Conservation (phyloP, 1,284 basidiomycete genomes). For the Schizopora paradoxa region DNA sequence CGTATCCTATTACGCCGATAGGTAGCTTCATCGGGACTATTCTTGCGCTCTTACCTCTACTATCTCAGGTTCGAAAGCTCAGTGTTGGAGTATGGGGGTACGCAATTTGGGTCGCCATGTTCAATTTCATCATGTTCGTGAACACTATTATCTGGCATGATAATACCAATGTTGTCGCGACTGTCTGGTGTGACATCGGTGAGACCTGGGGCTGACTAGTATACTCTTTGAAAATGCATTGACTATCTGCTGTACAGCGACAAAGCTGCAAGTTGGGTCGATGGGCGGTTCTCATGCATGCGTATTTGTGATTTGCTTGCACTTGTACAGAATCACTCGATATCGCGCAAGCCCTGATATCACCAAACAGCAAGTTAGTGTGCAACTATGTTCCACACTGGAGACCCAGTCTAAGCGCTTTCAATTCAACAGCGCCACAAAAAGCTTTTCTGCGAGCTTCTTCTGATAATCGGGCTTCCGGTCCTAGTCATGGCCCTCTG, state of each 20-base stretch:
- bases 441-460: slow-evolving; percentile 38
- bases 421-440: slow-evolving; percentile 36
- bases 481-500: slow-evolving; percentile 45
- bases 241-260: slow-evolving; percentile 12
- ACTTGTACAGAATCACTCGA: slow-evolving; percentile 47
- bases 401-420: too few species aligned
- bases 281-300: slow-evolving; percentile 40
- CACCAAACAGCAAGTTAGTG: too few species aligned
- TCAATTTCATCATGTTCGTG: slow-evolving; percentile 16
- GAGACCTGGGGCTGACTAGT: too few species aligned
- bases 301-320: slow-evolving; percentile 52
- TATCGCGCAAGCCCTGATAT: slow-evolving; percentile 30
- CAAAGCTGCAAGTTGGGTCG: too few species aligned
- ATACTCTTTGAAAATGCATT: slow-evolving; percentile 10
- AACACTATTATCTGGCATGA: slow-evolving; percentile 19
- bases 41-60: too few species aligned
- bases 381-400: too few species aligned
- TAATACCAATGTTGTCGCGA: slow-evolving; percentile 14
- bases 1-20: too few species aligned
- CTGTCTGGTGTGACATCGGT: slow-evolving; percentile 20
- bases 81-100: slow-evolving; percentile 18
- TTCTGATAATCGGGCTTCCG: slow-evolving; percentile 41
- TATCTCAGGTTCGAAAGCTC: too few species aligned
- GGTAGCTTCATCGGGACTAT: too few species aligned
- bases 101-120: slow-evolving; percentile 18